These are phyloP conservation scores for Citrus unshiu DNA, from an alignment of 345 rosid genomes.

Conservation along the genomic window DNA sequence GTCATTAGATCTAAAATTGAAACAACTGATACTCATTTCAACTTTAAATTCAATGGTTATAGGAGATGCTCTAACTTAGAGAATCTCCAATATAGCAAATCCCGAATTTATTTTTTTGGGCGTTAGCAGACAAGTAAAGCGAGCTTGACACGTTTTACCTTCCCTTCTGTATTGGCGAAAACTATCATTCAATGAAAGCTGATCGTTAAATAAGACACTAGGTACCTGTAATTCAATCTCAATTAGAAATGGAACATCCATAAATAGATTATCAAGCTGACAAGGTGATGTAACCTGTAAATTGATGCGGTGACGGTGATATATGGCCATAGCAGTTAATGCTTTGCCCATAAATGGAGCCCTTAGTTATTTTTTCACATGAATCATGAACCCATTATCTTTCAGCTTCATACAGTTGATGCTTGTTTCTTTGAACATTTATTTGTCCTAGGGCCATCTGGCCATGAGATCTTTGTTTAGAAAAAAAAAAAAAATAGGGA, in stretches of 20 bases:
- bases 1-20: too few relatives aligned
- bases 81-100: too few relatives aligned
- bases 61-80: too few relatives aligned
- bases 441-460: neutral
- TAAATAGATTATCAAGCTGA: neutral
- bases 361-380: neutral
- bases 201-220: neutral
- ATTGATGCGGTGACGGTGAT: neutral
- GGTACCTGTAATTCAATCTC: too few relatives aligned
- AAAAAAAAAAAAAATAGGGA: too few relatives aligned
- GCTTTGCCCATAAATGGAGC: neutral
- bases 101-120: too few relatives aligned
- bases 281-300: neutral
- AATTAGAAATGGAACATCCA: too few relatives aligned
- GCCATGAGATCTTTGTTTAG: too few relatives aligned
- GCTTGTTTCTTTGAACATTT: neutral
- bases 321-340: neutral
- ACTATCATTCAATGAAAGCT: neutral
- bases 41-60: too few relatives aligned
- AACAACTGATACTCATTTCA: too few relatives aligned
- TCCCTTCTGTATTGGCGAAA: neutral
- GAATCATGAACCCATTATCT: neutral
- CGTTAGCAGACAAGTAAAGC: neutral
- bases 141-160: neutral
- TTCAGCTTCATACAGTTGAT: neutral